Conservation (phyloP, 176 grass and related monocot species). For the Carex cristatella region DNA sequence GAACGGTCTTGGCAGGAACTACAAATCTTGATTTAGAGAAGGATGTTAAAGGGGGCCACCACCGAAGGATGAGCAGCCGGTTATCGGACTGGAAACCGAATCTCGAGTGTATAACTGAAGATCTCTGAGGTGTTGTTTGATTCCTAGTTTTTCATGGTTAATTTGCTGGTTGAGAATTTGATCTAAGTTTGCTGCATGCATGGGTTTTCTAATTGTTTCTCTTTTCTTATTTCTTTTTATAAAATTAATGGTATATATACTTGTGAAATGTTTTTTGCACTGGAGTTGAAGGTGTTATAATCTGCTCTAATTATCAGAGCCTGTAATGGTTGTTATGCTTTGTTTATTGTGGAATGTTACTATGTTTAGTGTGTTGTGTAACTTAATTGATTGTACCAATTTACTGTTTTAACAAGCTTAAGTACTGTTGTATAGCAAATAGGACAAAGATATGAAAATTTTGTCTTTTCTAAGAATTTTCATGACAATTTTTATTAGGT, state of each 20-base stretch:
- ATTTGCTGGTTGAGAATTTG: constrained; percentile 16
- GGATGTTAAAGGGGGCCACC: constrained; percentile 33
- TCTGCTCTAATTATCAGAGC: constrained; percentile 1
- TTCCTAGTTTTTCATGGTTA: neutral
- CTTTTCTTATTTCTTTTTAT: neutral
- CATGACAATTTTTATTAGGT: neutral
- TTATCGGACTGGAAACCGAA: constrained; percentile 56
- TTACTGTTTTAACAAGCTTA: constrained; percentile 16
- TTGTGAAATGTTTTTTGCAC: constrained; percentile 11
- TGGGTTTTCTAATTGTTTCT: neutral
- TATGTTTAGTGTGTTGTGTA: constrained; percentile 6
- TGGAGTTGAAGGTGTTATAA: neutral
- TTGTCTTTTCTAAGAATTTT: constrained; percentile 7
- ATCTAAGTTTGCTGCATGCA: neutral
- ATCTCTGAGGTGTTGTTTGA: constrained; percentile 32
- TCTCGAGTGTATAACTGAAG: constrained; percentile 74
- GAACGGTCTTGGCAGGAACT: neutral
- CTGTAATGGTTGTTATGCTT: constrained; percentile 22
- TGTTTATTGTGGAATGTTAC: constrained; percentile 7
- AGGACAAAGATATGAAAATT: neutral
- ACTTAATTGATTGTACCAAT: neutral
- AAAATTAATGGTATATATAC: constrained; percentile 7
- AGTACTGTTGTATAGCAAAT: neutral
- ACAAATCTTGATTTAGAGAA: neutral
- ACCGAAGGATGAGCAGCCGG: constrained; percentile 29